Conservation (phyloP, 768 basidiomycete species). For the Pleurotus giganteus region DNA sequence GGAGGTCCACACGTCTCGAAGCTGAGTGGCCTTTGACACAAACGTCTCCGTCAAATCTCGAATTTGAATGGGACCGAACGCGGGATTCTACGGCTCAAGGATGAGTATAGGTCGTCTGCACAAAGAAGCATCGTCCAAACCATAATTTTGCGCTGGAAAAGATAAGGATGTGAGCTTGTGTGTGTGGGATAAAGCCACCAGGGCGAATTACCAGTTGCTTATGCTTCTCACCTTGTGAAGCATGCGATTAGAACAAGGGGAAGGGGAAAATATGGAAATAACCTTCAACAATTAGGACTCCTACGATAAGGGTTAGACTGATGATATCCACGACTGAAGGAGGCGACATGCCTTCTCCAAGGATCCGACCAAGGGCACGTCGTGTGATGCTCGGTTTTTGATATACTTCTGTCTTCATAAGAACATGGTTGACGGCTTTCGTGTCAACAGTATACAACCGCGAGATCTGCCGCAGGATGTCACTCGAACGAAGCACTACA, state of each 20-base stretch:
- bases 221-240: conserved; percentile 15
- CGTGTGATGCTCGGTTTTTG: conserved; percentile 37
- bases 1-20: conserved; percentile 30
- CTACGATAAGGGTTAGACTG: conserved; percentile 16
- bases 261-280: background rate
- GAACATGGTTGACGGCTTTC: conserved; percentile 46
- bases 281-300: conserved; percentile 30
- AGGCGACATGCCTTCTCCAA: conserved; percentile 20
- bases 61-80: conserved; percentile 45
- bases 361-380: conserved; percentile 23
- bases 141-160: conserved; percentile 22
- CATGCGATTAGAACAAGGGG: background rate
- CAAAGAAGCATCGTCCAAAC: conserved; percentile 1
- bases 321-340: background rate
- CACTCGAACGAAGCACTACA: background rate
- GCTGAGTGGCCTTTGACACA: conserved; percentile 34
- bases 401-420: conserved; percentile 40
- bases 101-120: background rate
- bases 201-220: conserved; percentile 15
- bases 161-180: background rate
- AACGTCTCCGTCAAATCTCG: conserved; percentile 41
- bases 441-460: conserved; percentile 47
- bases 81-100: conserved; percentile 33
- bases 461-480: conserved; percentile 10
- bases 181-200: background rate